Evolutionary conservation across 2,329 filamentous ascomycete species (phyloP).

Genomic region (Penicillium sp.): DNA sequence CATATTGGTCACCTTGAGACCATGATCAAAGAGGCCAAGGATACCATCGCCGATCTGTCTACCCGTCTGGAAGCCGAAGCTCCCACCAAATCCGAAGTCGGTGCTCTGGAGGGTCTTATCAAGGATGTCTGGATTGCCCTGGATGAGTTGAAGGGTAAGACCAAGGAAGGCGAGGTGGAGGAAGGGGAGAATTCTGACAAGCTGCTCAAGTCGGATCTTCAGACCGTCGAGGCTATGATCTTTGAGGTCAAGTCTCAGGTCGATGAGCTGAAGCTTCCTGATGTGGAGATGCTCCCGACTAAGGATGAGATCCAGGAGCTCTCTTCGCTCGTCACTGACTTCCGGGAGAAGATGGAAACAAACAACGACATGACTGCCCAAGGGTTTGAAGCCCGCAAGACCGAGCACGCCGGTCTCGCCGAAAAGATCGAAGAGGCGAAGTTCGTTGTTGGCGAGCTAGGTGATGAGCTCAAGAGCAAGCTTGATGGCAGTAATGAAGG

Average conservation of each 20-base stretch:
- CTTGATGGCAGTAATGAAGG: conserved; percentile 72
- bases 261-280: conserved; percentile 68
- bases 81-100: conserved; percentile 75
- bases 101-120: conserved; percentile 71
- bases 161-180: conserved; percentile 44
- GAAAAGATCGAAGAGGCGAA: conserved; percentile 79
- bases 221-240: conserved; percentile 75
- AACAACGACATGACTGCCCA: conserved; percentile 73
- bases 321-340: conserved; percentile 68
- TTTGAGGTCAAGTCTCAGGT: conserved; percentile 81
- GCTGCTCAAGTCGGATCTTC: conserved; percentile 77
- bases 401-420: conserved; percentile 74
- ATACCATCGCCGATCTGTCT: conserved; percentile 65
- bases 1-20: conserved; percentile 63
- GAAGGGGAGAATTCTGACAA: conserved; percentile 49
- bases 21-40: conserved; percentile 71
- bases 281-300: conserved; percentile 67
- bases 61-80: conserved; percentile 65
- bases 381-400: conserved; percentile 78
- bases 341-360: conserved; percentile 61
- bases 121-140: conserved; percentile 73
- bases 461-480: conserved; percentile 71
- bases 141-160: conserved; percentile 62
- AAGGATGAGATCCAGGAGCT: conserved; percentile 73
- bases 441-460: conserved; percentile 72